Evolutionary conservation across 208 protist species (phyloP), one percentile per base, ranked within the genome.

Genomic region (Acanthamoeba sp.): DNA sequence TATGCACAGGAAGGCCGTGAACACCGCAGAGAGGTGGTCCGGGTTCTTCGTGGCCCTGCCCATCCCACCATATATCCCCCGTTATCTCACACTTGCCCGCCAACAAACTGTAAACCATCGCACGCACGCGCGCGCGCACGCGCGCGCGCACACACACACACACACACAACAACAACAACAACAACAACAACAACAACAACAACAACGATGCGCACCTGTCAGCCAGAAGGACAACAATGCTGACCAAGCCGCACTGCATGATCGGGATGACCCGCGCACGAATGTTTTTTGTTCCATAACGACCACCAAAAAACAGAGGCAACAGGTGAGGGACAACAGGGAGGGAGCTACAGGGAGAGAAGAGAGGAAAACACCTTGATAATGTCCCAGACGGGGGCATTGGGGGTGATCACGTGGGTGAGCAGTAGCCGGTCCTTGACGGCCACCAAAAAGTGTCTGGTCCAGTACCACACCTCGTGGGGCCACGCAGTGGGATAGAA

Each of bases 1-100:
- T 9, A 80, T 80, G 71, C 71, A 80, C 36, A 80, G 36, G 71
- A 80, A 80, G 12, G 71, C 71, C 10, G 71, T 80, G 36, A 80
- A 80, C 71, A 80, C 32, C 3, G 71, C 71, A 18, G 71, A 80
- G 4, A 80, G 71, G 71, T 80, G 71, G 24, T 80, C 71, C 20
- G 71, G 71, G 6, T 80, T 80, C 36, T 45, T 38, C 2, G 71
- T 80, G 16, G 38, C 36, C 24, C 71, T 80, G 71, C 34, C 3
- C 36, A 9, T 24, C n/a, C n/a, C n/a, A n/a, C n/a, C n/a, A n/a
- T n/a, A n/a, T 20, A 38, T 73, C 64, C 12, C 34, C n/a, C n/a
- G n/a, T 40, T 10, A 40, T 6, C 34, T 9, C 1, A 27, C 22
- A 34, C 2, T 66, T 66, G 55, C 22, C 18, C 22, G 3, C 55